Percentiles rank a stretch among this genome's conserved stretches.
These are phyloP conservation scores for Madurella mycetomatis DNA, from an alignment of 2,329 filamentous ascomycete genomes.

Conservation along the genomic window DNA sequence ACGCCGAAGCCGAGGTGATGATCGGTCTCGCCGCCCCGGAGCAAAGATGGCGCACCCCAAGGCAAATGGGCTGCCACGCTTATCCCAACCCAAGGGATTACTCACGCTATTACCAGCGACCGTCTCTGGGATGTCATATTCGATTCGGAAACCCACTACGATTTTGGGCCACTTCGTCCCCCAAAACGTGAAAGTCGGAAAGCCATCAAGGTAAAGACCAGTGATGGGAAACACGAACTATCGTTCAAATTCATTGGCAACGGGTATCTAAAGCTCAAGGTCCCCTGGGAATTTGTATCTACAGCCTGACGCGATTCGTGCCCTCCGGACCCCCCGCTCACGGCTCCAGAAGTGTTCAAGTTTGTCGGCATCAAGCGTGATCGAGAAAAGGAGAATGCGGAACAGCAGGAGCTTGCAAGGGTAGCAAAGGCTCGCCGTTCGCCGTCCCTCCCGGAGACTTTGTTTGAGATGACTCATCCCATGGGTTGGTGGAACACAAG, in stretches of 20 bases:
- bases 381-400: conserved; percentile 1
- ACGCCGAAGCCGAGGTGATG: too few relatives aligned
- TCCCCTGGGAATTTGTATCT: background rate
- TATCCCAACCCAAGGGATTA: too few relatives aligned
- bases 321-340: background rate
- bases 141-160: background rate
- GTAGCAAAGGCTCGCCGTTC: background rate
- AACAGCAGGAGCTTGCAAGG: background rate
- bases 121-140: too few relatives aligned
- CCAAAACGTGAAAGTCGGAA: conserved; percentile 1
- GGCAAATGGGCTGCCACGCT: too few relatives aligned
- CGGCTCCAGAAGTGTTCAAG: conserved; percentile 3
- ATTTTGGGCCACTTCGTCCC: conserved; percentile 1
- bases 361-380: conserved; percentile 8
- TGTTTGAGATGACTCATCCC: conserved; percentile 4
- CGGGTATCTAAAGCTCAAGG: conserved; percentile 2
- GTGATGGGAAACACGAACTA: background rate
- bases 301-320: background rate
- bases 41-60: too few relatives aligned
- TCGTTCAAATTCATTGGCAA: conserved; percentile 3
- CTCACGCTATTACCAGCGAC: too few relatives aligned
- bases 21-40: too few relatives aligned
- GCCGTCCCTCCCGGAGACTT: background rate
- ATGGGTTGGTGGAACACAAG: conserved; percentile 5
- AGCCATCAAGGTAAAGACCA: background rate